Conservation (phyloP, 768 basidiomycete species). For the Strobilomyces echinocephalus region DNA sequence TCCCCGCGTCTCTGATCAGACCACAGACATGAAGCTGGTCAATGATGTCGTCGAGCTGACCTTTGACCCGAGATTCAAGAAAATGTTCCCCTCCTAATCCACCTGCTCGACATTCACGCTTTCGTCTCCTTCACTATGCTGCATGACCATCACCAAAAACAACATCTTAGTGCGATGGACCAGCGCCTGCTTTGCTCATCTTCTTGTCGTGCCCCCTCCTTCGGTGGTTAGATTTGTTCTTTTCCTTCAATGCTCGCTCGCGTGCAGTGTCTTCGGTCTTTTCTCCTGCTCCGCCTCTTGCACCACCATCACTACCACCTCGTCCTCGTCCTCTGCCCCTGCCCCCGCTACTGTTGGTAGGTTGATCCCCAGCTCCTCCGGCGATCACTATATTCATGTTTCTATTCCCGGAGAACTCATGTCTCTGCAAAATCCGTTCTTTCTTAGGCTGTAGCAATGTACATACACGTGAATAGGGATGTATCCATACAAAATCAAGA, state of each 20-base stretch:
- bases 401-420: constrained; percentile 71
- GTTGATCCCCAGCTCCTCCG: not conserved
- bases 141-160: constrained; percentile 1
- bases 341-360: constrained; percentile 21
- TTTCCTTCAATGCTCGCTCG: constrained; percentile 71
- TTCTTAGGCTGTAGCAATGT: constrained; percentile 55
- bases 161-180: constrained; percentile 23
- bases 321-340: constrained; percentile 38
- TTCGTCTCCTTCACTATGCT: not conserved
- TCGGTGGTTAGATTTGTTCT: constrained; percentile 74
- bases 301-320: constrained; percentile 37
- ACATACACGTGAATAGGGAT: constrained; percentile 7
- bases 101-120: not conserved
- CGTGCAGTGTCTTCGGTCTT: constrained; percentile 38
- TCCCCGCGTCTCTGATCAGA: constrained; percentile 7
- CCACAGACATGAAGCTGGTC: constrained; percentile 52
- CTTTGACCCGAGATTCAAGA: constrained; percentile 52
- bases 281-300: constrained; percentile 34
- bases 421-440: constrained; percentile 67
- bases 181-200: constrained; percentile 62
- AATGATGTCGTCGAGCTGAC: constrained; percentile 60
- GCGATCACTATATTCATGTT: constrained; percentile 7
- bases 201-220: constrained; percentile 89
- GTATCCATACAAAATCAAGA: constrained; percentile 2
- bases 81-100: constrained; percentile 40